A percentile compares a stretch with the other conserved stretches of the same genome.
Conservation (phyloP, 768 basidiomycete species). For the Suillus brevipes region DNA sequence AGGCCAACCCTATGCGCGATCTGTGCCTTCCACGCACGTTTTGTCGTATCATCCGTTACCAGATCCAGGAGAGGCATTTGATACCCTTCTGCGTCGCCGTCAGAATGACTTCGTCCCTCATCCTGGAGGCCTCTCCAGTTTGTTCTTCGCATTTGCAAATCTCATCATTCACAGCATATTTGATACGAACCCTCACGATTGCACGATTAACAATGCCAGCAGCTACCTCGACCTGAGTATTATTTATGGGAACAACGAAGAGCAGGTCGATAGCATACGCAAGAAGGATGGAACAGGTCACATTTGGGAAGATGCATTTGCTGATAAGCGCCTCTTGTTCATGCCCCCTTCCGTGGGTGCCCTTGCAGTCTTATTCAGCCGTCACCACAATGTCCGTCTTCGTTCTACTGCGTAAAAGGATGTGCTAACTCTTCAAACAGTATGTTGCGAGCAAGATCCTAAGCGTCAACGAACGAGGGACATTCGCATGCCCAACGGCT, state of each 20-base stretch:
- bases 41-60: constrained; percentile 52
- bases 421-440: constrained; percentile 36
- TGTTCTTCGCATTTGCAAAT: constrained; percentile 81
- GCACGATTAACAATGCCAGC: constrained; percentile 59
- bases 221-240: constrained; percentile 79
- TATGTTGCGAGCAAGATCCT: constrained; percentile 68
- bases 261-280: constrained; percentile 50
- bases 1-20: constrained; percentile 66
- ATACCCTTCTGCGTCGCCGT: constrained; percentile 55
- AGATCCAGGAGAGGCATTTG: constrained; percentile 68
- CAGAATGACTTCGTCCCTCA: constrained; percentile 45
- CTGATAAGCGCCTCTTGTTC: constrained; percentile 60
- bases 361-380: constrained; percentile 63
- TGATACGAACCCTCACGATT: constrained; percentile 49
- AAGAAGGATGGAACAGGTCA: constrained; percentile 64
- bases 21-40: constrained; percentile 52
- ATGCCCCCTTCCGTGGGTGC: constrained; percentile 77
- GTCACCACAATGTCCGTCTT: constrained; percentile 69
- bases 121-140: constrained; percentile 67
- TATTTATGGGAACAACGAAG: constrained; percentile 63
- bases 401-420: constrained; percentile 1
- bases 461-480: constrained; percentile 65
- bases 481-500: constrained; percentile 33
- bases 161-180: constrained; percentile 76
- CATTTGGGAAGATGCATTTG: constrained; percentile 69